phyloP scores from a whole-genome alignment of 805 yeast genomes.

The Cyberlindnera subsufficiens region DNA sequence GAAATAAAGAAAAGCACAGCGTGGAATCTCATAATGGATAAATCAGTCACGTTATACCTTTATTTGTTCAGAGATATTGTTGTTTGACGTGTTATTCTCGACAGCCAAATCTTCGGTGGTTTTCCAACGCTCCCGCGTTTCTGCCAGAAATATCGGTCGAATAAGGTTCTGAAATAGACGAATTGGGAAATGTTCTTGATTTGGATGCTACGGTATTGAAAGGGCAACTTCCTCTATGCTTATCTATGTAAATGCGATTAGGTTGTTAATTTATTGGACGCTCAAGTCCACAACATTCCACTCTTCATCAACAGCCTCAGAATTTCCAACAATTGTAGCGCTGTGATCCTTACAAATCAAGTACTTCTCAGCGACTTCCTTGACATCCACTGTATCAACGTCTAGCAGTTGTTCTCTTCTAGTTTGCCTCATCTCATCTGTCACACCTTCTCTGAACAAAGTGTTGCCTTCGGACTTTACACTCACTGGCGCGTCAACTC shows the following conservation, averaged over 20 bases:
- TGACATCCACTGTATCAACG: slow-evolving; percentile 57
- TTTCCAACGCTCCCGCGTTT: too few relatives aligned
- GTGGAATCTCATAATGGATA: slow-evolving; percentile 11
- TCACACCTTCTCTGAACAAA: slow-evolving; percentile 60
- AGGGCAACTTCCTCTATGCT: background rate
- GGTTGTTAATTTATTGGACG: background rate
- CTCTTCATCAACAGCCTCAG: slow-evolving; percentile 6
- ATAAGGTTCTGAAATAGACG: too few relatives aligned
- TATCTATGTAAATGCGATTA: background rate
- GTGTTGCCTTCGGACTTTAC: slow-evolving; percentile 72
- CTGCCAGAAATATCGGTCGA: too few relatives aligned
- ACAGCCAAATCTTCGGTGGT: too few relatives aligned
- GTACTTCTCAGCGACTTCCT: slow-evolving; percentile 63
- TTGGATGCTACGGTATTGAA: too few relatives aligned
- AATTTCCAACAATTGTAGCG: slow-evolving; percentile 42
- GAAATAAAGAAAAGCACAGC: slow-evolving; percentile 9
- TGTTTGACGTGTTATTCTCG: slow-evolving; percentile 2
- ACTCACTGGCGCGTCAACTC: slow-evolving; percentile 84
- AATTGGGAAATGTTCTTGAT: too few relatives aligned
- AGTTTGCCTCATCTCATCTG: slow-evolving; percentile 72
- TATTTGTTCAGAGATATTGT: background rate
- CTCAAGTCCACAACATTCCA: slow-evolving; percentile 21
- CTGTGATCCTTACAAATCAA: slow-evolving; percentile 29
- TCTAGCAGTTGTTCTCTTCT: slow-evolving; percentile 73
- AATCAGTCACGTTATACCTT: too few relatives aligned